A percentile compares a stretch with the other conserved stretches of the same genome.
Conservation (phyloP, 2,329 filamentous ascomycete species). For the Exophiala phaeomuriformis region DNA sequence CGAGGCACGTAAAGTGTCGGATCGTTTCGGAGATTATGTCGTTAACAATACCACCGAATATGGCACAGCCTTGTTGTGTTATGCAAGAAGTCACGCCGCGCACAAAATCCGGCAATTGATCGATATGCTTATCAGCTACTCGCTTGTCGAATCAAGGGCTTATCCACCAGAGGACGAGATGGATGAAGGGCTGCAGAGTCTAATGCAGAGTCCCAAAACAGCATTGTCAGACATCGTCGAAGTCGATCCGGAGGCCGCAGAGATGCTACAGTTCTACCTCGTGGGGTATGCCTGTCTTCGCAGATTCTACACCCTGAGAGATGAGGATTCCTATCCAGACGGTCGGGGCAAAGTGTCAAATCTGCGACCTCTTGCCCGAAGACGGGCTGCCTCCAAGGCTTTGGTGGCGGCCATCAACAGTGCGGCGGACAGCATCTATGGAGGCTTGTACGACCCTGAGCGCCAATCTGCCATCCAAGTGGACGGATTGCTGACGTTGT, state of each 20-base stretch:
- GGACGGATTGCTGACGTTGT: slow-evolving; percentile 73
- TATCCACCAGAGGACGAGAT: slow-evolving; percentile 67
- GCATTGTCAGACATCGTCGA: slow-evolving; percentile 65
- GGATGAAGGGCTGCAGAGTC: slow-evolving; percentile 61
- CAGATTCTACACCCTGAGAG: slow-evolving; percentile 82
- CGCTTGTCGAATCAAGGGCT: slow-evolving; percentile 72
- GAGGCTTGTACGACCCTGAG: slow-evolving; percentile 75
- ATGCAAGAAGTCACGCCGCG: slow-evolving; percentile 71
- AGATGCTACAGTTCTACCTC: slow-evolving; percentile 74
- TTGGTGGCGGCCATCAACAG: slow-evolving; percentile 78
- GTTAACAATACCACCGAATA: slow-evolving; percentile 67
- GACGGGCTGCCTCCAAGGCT: slow-evolving; percentile 63
- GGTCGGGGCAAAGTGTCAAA: slow-evolving; percentile 28
- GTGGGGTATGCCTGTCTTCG: slow-evolving; percentile 89
- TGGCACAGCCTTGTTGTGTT: slow-evolving; percentile 83
- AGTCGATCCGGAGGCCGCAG: slow-evolving; percentile 71
- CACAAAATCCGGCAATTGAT: slow-evolving; percentile 77
- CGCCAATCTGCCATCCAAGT: slow-evolving; percentile 79
- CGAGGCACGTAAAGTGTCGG: slow-evolving; percentile 72
- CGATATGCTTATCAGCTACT: slow-evolving; percentile 79
- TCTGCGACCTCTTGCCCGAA: slow-evolving; percentile 48
- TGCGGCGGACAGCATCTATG: slow-evolving; percentile 82
- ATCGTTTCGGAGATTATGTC: slow-evolving; percentile 78
- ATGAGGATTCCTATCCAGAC: slow-evolving; percentile 46
- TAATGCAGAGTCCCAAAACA: slow-evolving; percentile 64